phyloP scores from a whole-genome alignment of 1,284 basidiomycete species.

The Ceratobasidium sp. region DNA sequence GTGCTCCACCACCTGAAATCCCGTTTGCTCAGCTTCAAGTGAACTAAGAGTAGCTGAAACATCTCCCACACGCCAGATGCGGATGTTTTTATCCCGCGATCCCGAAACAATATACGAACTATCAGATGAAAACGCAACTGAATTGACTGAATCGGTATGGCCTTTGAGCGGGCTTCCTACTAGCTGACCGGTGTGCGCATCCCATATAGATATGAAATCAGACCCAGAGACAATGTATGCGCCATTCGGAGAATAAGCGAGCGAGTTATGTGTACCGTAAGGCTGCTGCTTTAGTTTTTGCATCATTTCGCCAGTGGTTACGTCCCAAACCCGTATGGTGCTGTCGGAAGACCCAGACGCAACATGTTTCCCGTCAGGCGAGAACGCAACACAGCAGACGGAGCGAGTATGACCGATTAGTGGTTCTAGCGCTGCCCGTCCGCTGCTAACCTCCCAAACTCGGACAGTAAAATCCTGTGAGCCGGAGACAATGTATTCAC shows the following conservation, averaged over 20 bases:
- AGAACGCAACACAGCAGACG: slow-evolving; percentile 62
- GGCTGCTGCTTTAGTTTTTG: too few species aligned
- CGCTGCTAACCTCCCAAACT: slow-evolving; percentile 60
- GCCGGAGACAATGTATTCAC: background rate
- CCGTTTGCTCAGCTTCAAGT: too few species aligned
- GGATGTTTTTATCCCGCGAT: too few species aligned
- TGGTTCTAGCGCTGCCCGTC: slow-evolving; percentile 53
- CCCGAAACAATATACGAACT: background rate
- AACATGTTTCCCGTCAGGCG: slow-evolving; percentile 54
- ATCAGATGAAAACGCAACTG: slow-evolving; percentile 2
- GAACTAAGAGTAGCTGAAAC: too few species aligned
- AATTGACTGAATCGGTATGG: background rate
- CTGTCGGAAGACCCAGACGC: slow-evolving; percentile 22
- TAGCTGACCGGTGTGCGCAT: slow-evolving; percentile 12
- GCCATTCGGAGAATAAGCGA: too few species aligned
- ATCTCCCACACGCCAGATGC: too few species aligned
- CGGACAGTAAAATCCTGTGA: background rate
- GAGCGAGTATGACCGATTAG: slow-evolving; percentile 62
- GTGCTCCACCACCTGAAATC: too few species aligned
- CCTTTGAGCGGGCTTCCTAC: slow-evolving; percentile 19
- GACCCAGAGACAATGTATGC: too few species aligned
- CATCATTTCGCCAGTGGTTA: too few species aligned
- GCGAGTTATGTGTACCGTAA: too few species aligned
- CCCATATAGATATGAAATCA: background rate
- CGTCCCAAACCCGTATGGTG: slow-evolving; percentile 8